Conservation (phyloP, 2,329 filamentous ascomycete species). For the Cladosporium sp. region DNA sequence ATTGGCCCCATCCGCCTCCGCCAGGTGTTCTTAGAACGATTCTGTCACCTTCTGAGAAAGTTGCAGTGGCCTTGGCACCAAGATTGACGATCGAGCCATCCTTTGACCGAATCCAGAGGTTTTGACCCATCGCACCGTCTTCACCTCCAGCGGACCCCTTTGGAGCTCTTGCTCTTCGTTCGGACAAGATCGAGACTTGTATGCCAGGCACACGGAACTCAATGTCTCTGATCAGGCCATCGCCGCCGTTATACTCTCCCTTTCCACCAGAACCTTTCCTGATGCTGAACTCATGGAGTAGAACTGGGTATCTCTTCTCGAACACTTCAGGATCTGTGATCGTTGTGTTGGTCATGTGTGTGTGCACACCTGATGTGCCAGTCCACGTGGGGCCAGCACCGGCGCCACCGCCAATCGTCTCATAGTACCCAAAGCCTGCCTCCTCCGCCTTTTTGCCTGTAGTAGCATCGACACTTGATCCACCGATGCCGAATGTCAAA, state of each 20-base stretch:
- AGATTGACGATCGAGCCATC: too few relatives aligned
- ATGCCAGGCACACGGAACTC: conserved; percentile 28
- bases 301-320: conserved; percentile 32
- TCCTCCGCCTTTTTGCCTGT: conserved; percentile 17
- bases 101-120: too few relatives aligned
- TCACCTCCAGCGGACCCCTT: too few relatives aligned
- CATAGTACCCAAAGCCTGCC: conserved; percentile 32
- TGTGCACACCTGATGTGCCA: conserved; percentile 31
- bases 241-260: conserved; percentile 28
- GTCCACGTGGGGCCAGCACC: conserved; percentile 31
- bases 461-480: too few relatives aligned
- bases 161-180: too few relatives aligned
- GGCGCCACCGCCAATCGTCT: conserved; percentile 34
- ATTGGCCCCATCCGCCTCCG: too few relatives aligned
- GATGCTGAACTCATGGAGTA: conserved; percentile 31
- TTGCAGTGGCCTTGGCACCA: too few relatives aligned
- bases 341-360: conserved; percentile 35
- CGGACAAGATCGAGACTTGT: too few relatives aligned
- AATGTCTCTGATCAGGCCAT: conserved; percentile 29
- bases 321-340: conserved; percentile 34
- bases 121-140: too few relatives aligned
- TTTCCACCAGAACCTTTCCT: conserved; percentile 27
- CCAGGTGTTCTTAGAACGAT: too few relatives aligned
- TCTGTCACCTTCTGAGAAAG: too few relatives aligned
- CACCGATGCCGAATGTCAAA: conserved; percentile 28